A percentile compares a stretch with the other conserved stretches of the same genome.
Conservation (phyloP, 306 rosid genomes). For the Leucaena leucocephala region DNA sequence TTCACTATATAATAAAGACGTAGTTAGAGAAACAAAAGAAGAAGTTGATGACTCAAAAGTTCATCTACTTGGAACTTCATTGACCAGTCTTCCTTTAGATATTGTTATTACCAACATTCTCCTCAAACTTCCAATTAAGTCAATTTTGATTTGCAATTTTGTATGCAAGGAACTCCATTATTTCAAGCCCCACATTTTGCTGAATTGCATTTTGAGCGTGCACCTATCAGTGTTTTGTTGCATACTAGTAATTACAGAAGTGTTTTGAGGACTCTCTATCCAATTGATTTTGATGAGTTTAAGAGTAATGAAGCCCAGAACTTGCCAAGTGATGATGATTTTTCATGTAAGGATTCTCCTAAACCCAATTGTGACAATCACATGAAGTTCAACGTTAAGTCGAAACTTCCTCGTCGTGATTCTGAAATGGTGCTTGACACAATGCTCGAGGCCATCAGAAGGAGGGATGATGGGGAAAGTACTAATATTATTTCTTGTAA, state of each 20-base stretch:
- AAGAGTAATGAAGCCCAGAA: not conserved
- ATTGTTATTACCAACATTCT: not conserved
- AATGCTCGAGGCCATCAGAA: not conserved
- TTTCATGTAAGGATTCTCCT: not conserved
- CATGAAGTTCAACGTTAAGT: slow-evolving; percentile 23
- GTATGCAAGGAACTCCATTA: not conserved
- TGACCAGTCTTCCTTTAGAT: not conserved
- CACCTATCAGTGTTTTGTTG: not conserved
- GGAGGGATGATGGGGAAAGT: not conserved
- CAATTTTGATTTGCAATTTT: not conserved
- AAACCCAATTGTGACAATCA: not conserved
- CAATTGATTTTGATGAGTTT: not conserved
- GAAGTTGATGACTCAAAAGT: not conserved
- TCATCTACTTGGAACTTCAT: not conserved
- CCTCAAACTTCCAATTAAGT: not conserved
- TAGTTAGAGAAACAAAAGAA: not conserved
- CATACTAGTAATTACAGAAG: not conserved
- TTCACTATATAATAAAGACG: not conserved
- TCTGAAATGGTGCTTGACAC: slow-evolving; percentile 9
- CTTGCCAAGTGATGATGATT: not conserved
- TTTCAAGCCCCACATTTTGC: not conserved
- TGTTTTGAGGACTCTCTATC: not conserved
- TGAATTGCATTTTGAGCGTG: not conserved
- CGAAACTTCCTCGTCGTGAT: slow-evolving; percentile 37
- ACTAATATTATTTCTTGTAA: not conserved